Evolutionary conservation across 352 stramenopile genomes (phyloP).

Genomic region (Phytophthora melonis): DNA sequence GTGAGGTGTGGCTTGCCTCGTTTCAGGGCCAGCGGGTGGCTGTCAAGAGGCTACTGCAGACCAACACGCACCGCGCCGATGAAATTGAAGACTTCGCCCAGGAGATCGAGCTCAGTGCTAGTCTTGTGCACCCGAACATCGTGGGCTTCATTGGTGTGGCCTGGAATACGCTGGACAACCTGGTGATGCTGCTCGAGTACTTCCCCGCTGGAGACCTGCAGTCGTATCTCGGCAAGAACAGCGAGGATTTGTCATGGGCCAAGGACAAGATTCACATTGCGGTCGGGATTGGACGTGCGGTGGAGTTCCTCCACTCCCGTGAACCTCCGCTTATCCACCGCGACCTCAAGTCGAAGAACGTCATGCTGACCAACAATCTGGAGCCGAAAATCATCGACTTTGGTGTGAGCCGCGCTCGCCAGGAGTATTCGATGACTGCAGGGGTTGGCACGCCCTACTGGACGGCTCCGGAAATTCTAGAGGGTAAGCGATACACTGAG

Average conservation of each 20-base stretch:
- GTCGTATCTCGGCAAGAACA: neutral
- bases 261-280: neutral
- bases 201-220: neutral
- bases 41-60: neutral
- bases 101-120: neutral
- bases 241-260: neutral
- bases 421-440: slow-evolving; percentile 25
- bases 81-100: neutral
- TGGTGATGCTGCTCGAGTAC: neutral
- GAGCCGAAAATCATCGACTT: slow-evolving; percentile 67
- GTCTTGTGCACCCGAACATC: neutral
- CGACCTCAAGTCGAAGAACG: slow-evolving; percentile 42
- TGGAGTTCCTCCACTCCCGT: neutral
- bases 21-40: neutral
- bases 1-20: neutral
- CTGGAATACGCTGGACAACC: neutral
- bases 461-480: slow-evolving; percentile 32
- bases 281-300: neutral
- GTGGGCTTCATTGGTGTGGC: neutral
- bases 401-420: slow-evolving; percentile 22
- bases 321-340: slow-evolving; percentile 48
- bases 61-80: too few relatives aligned
- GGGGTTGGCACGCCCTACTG: too few relatives aligned
- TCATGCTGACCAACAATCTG: slow-evolving; percentile 70
- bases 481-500: slow-evolving; percentile 25